phyloP scores from a whole-genome alignment of 2,329 filamentous ascomycete species.

The Arthrobotrys conoides region DNA sequence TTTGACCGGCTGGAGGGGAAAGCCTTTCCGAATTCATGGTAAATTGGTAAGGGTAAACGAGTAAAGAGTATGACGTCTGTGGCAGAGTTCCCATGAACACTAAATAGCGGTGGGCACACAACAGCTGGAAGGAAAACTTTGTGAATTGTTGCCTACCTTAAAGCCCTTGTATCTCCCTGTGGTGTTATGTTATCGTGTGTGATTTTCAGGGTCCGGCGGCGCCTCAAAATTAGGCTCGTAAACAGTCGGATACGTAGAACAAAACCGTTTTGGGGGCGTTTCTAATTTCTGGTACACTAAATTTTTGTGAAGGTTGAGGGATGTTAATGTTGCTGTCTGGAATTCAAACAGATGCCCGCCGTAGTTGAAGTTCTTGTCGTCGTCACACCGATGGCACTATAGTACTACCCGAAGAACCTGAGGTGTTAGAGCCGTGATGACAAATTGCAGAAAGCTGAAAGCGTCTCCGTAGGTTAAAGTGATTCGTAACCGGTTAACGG shows the following conservation, averaged over 20 bases:
- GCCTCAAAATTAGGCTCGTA: slow-evolving; percentile 34
- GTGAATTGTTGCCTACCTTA: slow-evolving; percentile 55
- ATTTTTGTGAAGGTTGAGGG: neutral
- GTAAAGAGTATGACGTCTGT: slow-evolving; percentile 58
- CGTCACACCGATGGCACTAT: neutral
- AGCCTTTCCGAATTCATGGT: slow-evolving; percentile 53
- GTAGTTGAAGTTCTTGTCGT: neutral
- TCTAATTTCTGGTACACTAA: slow-evolving; percentile 30
- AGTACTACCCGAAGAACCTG: neutral
- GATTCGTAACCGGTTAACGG: slow-evolving; percentile 24
- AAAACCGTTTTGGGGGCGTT: slow-evolving; percentile 39
- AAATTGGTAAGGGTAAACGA: slow-evolving; percentile 55
- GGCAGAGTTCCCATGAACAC: slow-evolving; percentile 55
- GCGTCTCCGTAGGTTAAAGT: slow-evolving; percentile 7
- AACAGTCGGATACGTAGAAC: slow-evolving; percentile 16
- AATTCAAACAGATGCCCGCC: neutral
- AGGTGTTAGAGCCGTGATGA: slow-evolving; percentile 29
- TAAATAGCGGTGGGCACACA: slow-evolving; percentile 48
- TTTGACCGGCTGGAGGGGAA: slow-evolving; percentile 41
- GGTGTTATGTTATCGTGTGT: slow-evolving; percentile 33
- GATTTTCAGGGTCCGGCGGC: slow-evolving; percentile 57
- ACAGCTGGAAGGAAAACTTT: slow-evolving; percentile 32
- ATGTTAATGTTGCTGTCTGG: slow-evolving; percentile 4
- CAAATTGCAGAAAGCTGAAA: slow-evolving; percentile 36
- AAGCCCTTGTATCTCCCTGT: slow-evolving; percentile 28